phyloP scores from a whole-genome alignment of 371 early-diverging fungal genomes.

The Mucor saturninus region DNA sequence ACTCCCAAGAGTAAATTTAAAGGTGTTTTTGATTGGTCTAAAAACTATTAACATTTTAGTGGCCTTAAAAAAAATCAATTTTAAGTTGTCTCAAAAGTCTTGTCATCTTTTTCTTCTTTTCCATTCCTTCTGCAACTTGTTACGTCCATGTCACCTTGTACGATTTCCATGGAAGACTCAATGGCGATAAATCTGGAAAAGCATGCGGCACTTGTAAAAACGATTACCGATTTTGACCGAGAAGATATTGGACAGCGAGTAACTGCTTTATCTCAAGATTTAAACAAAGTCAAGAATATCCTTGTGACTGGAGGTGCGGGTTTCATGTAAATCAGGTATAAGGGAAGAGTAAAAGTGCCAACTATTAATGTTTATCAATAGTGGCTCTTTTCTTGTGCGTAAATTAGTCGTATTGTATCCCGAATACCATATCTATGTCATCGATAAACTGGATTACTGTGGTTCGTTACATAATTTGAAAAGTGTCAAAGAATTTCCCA shows the following conservation, averaged over 20 bases:
- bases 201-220: slow-evolving; percentile 35
- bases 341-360: not conserved
- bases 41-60: too few species aligned
- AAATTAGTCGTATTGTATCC: slow-evolving; percentile 73
- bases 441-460: slow-evolving; percentile 87
- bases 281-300: slow-evolving; percentile 56
- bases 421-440: slow-evolving; percentile 70
- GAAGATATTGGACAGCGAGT: slow-evolving; percentile 53
- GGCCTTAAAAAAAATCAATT: too few species aligned
- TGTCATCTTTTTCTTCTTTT: slow-evolving; percentile 3
- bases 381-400: slow-evolving; percentile 64
- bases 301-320: slow-evolving; percentile 91
- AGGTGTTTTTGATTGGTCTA: too few species aligned
- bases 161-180: slow-evolving; percentile 1
- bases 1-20: too few species aligned
- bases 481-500: slow-evolving; percentile 57
- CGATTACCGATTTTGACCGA: slow-evolving; percentile 45
- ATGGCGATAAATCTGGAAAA: slow-evolving; percentile 1
- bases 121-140: not conserved
- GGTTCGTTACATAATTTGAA: slow-evolving; percentile 71
- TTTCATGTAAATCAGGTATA: slow-evolving; percentile 69
- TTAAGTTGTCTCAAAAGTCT: too few species aligned
- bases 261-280: slow-evolving; percentile 33
- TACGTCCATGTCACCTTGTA: slow-evolving; percentile 13
- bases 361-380: not conserved